Conservation (phyloP, 164 flowering plant species). For the Chloranthus sessilifolius region DNA sequence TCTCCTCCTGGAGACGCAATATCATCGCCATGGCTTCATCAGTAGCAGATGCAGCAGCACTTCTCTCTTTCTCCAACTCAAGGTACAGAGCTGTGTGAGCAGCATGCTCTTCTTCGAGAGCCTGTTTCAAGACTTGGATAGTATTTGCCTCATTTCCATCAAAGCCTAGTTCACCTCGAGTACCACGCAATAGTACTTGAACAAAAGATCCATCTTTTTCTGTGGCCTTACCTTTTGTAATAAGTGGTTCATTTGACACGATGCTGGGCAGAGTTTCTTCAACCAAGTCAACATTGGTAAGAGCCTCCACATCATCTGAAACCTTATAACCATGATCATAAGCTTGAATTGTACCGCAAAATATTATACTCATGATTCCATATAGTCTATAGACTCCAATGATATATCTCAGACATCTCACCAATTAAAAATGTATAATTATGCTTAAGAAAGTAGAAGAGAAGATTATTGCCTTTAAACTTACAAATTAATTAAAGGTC, state of each 20-base stretch:
- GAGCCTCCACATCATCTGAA: slow-evolving; percentile 30
- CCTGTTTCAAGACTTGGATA: slow-evolving; percentile 45
- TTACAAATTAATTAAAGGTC: too few relatives aligned
- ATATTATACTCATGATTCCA: not conserved
- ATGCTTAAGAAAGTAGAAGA: too few relatives aligned
- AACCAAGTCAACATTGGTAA: slow-evolving; percentile 7
- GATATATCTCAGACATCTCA: too few relatives aligned
- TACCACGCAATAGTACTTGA: slow-evolving; percentile 17
- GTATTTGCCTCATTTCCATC: slow-evolving; percentile 25
- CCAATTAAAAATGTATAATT: too few relatives aligned
- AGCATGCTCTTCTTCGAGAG: slow-evolving; percentile 61
- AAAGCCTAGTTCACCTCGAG: slow-evolving; percentile 7
- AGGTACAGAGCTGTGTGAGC: slow-evolving; percentile 48
- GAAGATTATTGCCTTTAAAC: too few relatives aligned
- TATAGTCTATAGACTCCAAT: too few relatives aligned
- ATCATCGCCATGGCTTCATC: slow-evolving; percentile 99
- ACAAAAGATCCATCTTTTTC: slow-evolving; percentile 20
- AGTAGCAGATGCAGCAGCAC: slow-evolving; percentile 86
- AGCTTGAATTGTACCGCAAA: slow-evolving; percentile 1
- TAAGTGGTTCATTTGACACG: slow-evolving; percentile 19
- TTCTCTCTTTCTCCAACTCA: slow-evolving; percentile 92
- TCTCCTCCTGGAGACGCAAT: slow-evolving; percentile 82
- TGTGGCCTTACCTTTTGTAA: slow-evolving; percentile 17
- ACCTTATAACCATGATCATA: slow-evolving; percentile 8
- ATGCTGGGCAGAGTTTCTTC: slow-evolving; percentile 17